Evolutionary conservation across 352 stramenopile genomes (phyloP).

Genomic region (Pilasporangium apinafurcum): DNA sequence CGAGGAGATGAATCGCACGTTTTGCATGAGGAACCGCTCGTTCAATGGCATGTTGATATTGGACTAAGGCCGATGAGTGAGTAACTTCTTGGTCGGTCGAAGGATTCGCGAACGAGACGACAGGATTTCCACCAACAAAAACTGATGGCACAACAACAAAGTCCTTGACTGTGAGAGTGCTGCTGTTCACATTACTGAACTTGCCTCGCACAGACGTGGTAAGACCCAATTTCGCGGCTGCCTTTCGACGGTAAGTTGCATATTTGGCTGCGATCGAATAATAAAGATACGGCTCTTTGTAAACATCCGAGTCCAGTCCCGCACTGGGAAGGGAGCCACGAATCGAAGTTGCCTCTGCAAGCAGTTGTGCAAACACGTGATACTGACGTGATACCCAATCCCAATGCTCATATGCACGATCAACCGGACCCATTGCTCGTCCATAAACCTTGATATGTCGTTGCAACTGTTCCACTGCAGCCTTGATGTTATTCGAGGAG

Average conservation of each 20-base stretch:
- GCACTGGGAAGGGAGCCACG: conserved; percentile 40
- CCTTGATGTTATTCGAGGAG: conserved; percentile 78
- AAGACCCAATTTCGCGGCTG: conserved; percentile 50
- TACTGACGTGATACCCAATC: conserved; percentile 83
- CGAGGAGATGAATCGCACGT: conserved; percentile 65
- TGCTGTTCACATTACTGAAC: conserved; percentile 1
- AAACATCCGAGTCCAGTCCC: conserved; percentile 71
- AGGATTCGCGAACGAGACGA: conserved; percentile 46
- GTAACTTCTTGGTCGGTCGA: no score
- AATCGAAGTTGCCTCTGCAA: conserved; percentile 67
- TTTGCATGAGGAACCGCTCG: conserved; percentile 56
- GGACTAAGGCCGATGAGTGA: conserved; percentile 39
- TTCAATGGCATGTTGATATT: conserved; percentile 63
- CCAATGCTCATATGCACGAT: conserved; percentile 78
- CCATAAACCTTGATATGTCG: conserved; percentile 72
- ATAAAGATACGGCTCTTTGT: conserved; percentile 87
- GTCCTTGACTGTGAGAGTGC: conserved; percentile 28
- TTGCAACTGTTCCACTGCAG: conserved; percentile 78
- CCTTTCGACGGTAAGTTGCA: conserved; percentile 63
- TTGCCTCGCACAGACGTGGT: conserved; percentile 3
- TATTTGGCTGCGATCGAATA: conserved; percentile 83
- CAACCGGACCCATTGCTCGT: conserved; percentile 34
- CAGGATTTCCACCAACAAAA: conserved; percentile 62
- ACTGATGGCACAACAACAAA: conserved; percentile 72
- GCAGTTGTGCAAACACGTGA: conserved; percentile 81